These are phyloP conservation scores for Tubosaeta sp. DNA, from an alignment of 768 basidiomycete species.

Conservation along the genomic window DNA sequence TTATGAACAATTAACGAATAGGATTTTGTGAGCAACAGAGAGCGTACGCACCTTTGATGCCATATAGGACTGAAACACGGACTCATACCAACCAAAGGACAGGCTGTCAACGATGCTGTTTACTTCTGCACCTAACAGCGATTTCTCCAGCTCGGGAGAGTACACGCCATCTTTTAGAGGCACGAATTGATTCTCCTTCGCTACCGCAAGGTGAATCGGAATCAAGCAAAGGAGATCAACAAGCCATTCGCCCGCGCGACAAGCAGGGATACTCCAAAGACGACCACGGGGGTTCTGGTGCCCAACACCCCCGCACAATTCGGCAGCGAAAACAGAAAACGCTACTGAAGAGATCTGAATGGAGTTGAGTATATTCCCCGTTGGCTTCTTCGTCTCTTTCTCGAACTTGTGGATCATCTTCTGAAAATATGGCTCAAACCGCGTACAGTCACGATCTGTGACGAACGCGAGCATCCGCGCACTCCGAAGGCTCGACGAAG, in stretches of 20 bases:
- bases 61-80: conserved; percentile 59
- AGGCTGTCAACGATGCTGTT: conserved; percentile 50
- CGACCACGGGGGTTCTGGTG: background rate
- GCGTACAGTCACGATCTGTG: conserved; percentile 33
- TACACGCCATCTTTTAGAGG: conserved; percentile 57
- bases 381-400: conserved; percentile 48
- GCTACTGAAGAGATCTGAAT: conserved; percentile 33
- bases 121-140: conserved; percentile 56
- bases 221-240: conserved; percentile 58
- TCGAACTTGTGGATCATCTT: conserved; percentile 48
- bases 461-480: conserved; percentile 41
- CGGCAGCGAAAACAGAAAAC: conserved; percentile 25
- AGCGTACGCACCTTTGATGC: conserved; percentile 41
- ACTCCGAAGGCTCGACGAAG: conserved; percentile 31
- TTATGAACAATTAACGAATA: background rate
- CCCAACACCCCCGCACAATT: conserved; percentile 2
- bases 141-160: conserved; percentile 46
- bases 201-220: conserved; percentile 59
- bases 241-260: conserved; percentile 56
- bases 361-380: conserved; percentile 38
- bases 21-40: conserved; percentile 33
- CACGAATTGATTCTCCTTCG: conserved; percentile 55
- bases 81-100: conserved; percentile 64
- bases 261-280: conserved; percentile 34
- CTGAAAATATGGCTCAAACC: conserved; percentile 40